Evolutionary conservation across 805 yeast genomes (phyloP).

Genomic region (Hanseniaspora pseudoguilliermondii): DNA sequence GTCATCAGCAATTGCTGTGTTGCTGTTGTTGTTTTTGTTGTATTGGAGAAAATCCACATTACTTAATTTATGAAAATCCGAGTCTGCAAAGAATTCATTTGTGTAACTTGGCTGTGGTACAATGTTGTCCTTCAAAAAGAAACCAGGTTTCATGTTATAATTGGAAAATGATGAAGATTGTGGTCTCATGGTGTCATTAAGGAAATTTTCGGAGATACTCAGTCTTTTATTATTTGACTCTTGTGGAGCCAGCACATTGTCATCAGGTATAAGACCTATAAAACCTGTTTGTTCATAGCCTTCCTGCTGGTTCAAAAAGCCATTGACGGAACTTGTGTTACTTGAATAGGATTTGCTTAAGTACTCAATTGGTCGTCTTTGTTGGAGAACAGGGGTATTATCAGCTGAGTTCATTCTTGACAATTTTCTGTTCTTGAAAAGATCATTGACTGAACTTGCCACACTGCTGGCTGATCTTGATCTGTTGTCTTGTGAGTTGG

Average conservation of each 20-base stretch:
- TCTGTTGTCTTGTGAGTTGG: not conserved
- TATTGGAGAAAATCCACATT: not conserved
- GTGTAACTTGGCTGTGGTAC: not conserved
- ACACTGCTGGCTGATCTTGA: conserved; percentile 10
- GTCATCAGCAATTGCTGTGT: conserved; percentile 4
- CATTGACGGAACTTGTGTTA: not conserved
- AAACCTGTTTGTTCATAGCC: not conserved
- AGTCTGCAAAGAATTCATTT: not conserved
- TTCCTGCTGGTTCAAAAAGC: not conserved
- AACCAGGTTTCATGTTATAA: conserved; percentile 8
- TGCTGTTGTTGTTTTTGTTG: not conserved
- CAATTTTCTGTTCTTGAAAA: not conserved
- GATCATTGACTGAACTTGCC: conserved; percentile 8
- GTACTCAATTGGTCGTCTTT: not conserved
- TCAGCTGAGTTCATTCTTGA: not conserved
- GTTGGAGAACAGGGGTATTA: not conserved
- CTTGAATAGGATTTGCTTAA: not conserved
- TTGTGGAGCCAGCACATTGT: not conserved
- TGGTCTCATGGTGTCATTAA: not conserved
- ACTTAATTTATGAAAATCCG: not conserved
- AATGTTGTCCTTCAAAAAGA: not conserved
- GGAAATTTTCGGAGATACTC: not conserved
- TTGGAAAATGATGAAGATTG: conserved; percentile 12
- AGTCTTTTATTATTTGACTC: not conserved
- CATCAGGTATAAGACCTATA: conserved; percentile 3